These are phyloP conservation scores for Pleurotus djamor DNA, from an alignment of 768 basidiomycete species.

Conservation along the genomic window DNA sequence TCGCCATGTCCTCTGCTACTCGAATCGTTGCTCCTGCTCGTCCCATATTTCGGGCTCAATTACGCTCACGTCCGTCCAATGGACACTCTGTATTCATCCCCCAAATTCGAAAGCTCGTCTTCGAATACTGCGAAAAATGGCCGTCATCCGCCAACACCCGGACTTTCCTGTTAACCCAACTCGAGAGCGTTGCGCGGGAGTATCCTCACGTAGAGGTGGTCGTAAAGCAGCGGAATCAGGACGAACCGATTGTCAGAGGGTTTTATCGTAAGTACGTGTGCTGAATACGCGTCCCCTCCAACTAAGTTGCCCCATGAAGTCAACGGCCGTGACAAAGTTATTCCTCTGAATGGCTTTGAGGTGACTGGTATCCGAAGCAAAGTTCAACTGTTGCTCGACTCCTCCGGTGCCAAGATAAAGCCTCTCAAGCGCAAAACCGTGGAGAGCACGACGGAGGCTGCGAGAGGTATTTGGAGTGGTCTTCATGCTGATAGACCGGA, in stretches of 20 bases:
- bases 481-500: slow-evolving; percentile 73
- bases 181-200: slow-evolving; percentile 61
- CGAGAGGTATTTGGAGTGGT: slow-evolving; percentile 90
- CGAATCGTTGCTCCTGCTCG: slow-evolving; percentile 2
- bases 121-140: slow-evolving; percentile 87
- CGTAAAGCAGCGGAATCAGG: slow-evolving; percentile 69
- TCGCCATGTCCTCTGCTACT: slow-evolving; percentile 5
- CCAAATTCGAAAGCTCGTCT: slow-evolving; percentile 80
- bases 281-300: slow-evolving; percentile 10
- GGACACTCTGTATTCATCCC: slow-evolving; percentile 75
- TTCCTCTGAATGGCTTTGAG: slow-evolving; percentile 74
- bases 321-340: slow-evolving; percentile 87
- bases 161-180: slow-evolving; percentile 60
- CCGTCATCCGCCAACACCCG: slow-evolving; percentile 74
- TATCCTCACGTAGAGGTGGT: slow-evolving; percentile 88
- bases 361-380: slow-evolving; percentile 75
- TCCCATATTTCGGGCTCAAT: slow-evolving; percentile 40
- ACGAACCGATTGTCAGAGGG: slow-evolving; percentile 79
- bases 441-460: slow-evolving; percentile 75
- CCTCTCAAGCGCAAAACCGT: slow-evolving; percentile 74
- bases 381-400: slow-evolving; percentile 79
- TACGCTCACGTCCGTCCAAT: slow-evolving; percentile 65
- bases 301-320: slow-evolving; percentile 41
- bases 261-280: slow-evolving; percentile 63
- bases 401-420: slow-evolving; percentile 85